These are phyloP conservation scores for Leishmania arabica DNA, from an alignment of 208 protist species.

Conservation along the genomic window DNA sequence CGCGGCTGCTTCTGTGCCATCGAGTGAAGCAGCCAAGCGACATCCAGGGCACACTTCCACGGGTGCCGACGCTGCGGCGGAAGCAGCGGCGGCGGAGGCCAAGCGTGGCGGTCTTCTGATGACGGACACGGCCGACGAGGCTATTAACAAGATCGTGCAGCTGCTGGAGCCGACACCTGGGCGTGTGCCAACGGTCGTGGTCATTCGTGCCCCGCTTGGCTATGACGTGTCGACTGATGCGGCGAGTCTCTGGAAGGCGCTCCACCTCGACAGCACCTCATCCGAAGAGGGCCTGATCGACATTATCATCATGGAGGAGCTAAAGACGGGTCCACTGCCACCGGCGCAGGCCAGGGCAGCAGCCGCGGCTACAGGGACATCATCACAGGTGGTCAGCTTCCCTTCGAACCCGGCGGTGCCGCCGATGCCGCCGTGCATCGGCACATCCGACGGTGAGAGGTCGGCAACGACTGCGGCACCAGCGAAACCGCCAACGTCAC, in stretches of 20 bases:
- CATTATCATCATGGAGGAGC: conserved; percentile 53
- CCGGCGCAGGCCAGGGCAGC: conserved; percentile 5
- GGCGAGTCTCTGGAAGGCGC: conserved; percentile 33
- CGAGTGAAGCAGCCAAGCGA: not conserved
- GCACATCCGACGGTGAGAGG: not conserved
- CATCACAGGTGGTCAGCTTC: not conserved
- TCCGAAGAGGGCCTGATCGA: conserved; percentile 64
- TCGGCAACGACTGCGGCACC: not conserved
- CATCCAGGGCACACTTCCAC: not conserved
- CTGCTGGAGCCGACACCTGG: conserved; percentile 30
- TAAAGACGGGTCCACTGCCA: conserved; percentile 38
- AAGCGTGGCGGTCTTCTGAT: conserved; percentile 10
- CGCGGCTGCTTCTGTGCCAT: not conserved
- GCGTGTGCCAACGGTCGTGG: conserved; percentile 41
- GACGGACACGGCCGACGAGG: conserved; percentile 22
- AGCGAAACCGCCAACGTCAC: not conserved
- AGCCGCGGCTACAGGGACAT: not conserved
- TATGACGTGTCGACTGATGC: conserved; percentile 42
- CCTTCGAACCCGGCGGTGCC: not conserved
- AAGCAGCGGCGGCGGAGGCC: not conserved
- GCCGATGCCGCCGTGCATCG: not conserved
- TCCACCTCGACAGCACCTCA: conserved; percentile 45
- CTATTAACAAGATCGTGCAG: conserved; percentile 30
- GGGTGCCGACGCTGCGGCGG: not conserved
- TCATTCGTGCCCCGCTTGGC: conserved; percentile 34